These are phyloP conservation scores for Alternaria brassicae DNA, from an alignment of 2,329 filamentous ascomycete species.

Conservation along the genomic window DNA sequence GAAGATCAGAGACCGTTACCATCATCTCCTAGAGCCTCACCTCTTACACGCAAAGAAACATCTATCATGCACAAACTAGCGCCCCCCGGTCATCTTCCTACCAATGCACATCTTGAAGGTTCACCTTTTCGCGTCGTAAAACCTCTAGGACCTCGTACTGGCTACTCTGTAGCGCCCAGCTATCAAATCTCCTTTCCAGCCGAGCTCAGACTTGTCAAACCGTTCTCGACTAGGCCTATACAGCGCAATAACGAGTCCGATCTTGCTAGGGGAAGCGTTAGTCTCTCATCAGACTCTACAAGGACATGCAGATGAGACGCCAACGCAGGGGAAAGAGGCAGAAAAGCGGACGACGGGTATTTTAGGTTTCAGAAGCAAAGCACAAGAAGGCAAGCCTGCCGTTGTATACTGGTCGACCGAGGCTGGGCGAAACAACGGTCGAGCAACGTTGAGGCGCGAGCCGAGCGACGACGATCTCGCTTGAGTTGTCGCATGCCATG, in stretches of 20 bases:
- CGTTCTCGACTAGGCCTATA: background rate
- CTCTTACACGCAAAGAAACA: background rate
- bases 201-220: background rate
- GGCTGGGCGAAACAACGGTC: background rate
- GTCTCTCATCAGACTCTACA: background rate
- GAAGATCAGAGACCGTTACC: too few species aligned
- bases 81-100: background rate
- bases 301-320: background rate
- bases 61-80: conserved; percentile 3
- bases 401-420: background rate
- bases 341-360: background rate
- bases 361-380: background rate
- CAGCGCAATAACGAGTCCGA: background rate
- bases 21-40: background rate
- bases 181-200: background rate
- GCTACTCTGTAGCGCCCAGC: background rate
- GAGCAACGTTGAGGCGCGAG: background rate
- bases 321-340: background rate
- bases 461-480: background rate
- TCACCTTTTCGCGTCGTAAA: background rate
- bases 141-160: background rate
- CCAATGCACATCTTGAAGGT: background rate
- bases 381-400: background rate
- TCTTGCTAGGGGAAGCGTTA: background rate
- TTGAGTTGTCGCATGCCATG: background rate